Evolutionary conservation across 2,329 filamentous ascomycete species (phyloP).

Genomic region (Furcasterigmium furcatum): DNA sequence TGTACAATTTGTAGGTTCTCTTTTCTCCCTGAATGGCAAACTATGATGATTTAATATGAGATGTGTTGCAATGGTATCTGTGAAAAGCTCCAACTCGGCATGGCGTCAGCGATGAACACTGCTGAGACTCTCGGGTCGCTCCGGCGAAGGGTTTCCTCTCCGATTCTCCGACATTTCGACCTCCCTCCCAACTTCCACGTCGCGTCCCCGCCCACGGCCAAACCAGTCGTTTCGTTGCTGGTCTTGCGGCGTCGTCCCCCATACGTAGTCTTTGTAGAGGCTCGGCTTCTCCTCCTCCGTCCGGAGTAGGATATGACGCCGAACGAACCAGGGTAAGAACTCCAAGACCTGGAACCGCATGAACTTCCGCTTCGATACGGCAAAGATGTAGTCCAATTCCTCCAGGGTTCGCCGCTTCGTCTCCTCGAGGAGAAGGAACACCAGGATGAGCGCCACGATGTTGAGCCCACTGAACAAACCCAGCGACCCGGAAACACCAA

Average conservation of each 20-base stretch:
- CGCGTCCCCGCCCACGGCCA: too few species aligned
- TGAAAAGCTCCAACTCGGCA: too few species aligned
- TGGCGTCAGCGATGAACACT: too few species aligned
- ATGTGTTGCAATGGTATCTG: too few species aligned
- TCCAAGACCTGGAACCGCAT: constrained; percentile 27
- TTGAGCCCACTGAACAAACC: constrained; percentile 45
- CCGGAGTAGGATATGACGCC: constrained; percentile 18
- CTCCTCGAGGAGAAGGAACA: constrained; percentile 41
- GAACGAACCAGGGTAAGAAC: constrained; percentile 32
- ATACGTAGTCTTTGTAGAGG: constrained; percentile 28
- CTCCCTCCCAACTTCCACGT: too few species aligned
- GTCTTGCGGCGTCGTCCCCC: constrained; percentile 12
- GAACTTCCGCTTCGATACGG: constrained; percentile 32
- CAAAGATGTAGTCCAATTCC: constrained; percentile 36
- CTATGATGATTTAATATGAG: too few species aligned
- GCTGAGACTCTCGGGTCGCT: too few species aligned
- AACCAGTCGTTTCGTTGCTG: too few species aligned
- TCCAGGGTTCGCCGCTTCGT: constrained; percentile 36
- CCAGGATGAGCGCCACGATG: constrained; percentile 38
- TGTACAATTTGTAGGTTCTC: too few species aligned
- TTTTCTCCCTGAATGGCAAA: too few species aligned
- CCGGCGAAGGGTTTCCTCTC: too few species aligned
- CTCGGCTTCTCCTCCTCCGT: constrained; percentile 18
- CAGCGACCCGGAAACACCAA: constrained; percentile 30
- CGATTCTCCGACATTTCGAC: too few species aligned